These are phyloP conservation scores for Fusarium tricinctum DNA, from an alignment of 2,329 filamentous ascomycete genomes.

Conservation along the genomic window DNA sequence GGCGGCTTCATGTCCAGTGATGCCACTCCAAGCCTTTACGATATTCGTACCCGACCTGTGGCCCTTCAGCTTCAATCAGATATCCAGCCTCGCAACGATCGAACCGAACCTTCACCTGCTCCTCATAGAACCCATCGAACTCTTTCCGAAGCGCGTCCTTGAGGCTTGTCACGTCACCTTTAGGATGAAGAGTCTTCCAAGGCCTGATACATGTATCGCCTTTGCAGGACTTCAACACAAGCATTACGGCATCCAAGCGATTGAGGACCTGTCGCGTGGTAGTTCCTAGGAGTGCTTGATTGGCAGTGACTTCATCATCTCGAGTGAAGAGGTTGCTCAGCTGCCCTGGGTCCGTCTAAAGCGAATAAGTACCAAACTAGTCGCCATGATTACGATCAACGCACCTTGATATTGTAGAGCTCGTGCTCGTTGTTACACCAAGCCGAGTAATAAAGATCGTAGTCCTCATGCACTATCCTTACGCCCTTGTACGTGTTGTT, in stretches of 20 bases:
- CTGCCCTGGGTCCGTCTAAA: slow-evolving; percentile 66
- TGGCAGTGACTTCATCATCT: not conserved
- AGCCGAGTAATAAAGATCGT: slow-evolving; percentile 75
- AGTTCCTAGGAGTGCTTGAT: slow-evolving; percentile 37
- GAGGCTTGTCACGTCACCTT: slow-evolving; percentile 64
- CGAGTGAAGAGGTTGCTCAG: slow-evolving; percentile 59
- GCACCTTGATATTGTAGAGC: slow-evolving; percentile 71
- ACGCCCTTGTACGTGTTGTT: slow-evolving; percentile 74
- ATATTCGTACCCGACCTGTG: slow-evolving; percentile 55
- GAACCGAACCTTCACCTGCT: slow-evolving; percentile 64
- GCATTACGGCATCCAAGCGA: slow-evolving; percentile 69
- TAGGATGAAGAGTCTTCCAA: slow-evolving; percentile 70
- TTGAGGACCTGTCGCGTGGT: slow-evolving; percentile 58
- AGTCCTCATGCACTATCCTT: slow-evolving; percentile 66
- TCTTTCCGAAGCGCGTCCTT: slow-evolving; percentile 62
- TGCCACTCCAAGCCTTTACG: slow-evolving; percentile 49
- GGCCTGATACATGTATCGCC: slow-evolving; percentile 66
- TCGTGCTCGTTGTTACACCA: slow-evolving; percentile 79
- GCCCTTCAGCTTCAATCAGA: slow-evolving; percentile 68
- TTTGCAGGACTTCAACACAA: slow-evolving; percentile 73
- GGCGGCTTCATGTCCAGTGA: slow-evolving; percentile 46
- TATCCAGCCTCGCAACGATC: slow-evolving; percentile 69
- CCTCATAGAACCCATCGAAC: slow-evolving; percentile 68
- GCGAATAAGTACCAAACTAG: slow-evolving; percentile 9
- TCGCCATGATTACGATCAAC: not conserved